Base-by-base conservation (phyloP, 176 grass and related monocot genomes). In the Phoenix dactylifera region DNA sequence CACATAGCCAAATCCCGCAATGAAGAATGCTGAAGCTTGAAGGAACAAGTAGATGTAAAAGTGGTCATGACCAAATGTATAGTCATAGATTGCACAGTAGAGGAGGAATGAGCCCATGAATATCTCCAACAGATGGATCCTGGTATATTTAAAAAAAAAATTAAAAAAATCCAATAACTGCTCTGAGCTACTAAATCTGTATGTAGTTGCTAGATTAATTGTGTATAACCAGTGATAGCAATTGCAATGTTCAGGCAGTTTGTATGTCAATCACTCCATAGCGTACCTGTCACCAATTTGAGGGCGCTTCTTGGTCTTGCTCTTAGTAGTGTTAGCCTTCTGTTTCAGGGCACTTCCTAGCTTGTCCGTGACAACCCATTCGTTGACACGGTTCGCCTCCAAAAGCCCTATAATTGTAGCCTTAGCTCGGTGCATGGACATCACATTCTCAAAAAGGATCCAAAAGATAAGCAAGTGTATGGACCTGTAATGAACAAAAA, bases 361-460 rank as follows among this genome's bases (percentile, higher is more conserved):
- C 71, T 89, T 95, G 51, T 89, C 86, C 0, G 90, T 95, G 64
- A 90, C 90, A 10, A 95, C 83, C 86, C 90, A 90, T 65, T 95
- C 90, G 22, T 95, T 89, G 22, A 77, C 90, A 20, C 90, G 80
- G 67, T 51, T 95, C 6, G 86, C 82, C 74, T 90, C 86, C 20
- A 95, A 24, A 15, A 95, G 74, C 3, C 86, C 90, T 53, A 90
- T 87, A 64, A 95, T 57, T 7, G 77, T 79, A 15, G 90, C 90
- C 80, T 95, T 90, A 29, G 74, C 77, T 7, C 90, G 74, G 60
- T 95, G 90, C 77, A 95, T 77, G 16, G 90, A 89, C 90, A 95
- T 87, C 18, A 95, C 86, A 60, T 95, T 90, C 86, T 95, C 90
- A 51, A 95, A 95, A 18, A 84, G 76, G 63, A 87, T 95, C 90